Percentiles rank a stretch among this genome's conserved stretches.
Conservation (phyloP, 2,329 filamentous ascomycete genomes). For the Tolypocladium sp. region DNA sequence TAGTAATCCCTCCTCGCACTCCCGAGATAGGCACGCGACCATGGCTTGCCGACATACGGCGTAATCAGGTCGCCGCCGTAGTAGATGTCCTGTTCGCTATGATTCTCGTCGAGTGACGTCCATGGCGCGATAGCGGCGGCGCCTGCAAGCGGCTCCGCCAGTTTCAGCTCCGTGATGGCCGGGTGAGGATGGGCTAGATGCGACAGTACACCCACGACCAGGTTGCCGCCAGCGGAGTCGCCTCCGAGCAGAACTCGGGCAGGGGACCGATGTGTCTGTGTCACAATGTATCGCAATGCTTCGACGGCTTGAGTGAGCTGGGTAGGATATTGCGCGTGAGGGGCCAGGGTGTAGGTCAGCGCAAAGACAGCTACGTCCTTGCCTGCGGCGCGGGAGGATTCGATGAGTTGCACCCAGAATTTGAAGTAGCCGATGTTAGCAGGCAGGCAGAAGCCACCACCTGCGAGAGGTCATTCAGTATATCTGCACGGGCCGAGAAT, state of each 20-base stretch:
- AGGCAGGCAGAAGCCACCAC: slow-evolving; percentile 12
- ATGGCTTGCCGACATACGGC: slow-evolving; percentile 4
- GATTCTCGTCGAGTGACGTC: slow-evolving; percentile 8
- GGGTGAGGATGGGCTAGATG: slow-evolving; percentile 11
- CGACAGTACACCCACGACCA: slow-evolving; percentile 11
- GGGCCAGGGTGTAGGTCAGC: slow-evolving; percentile 10
- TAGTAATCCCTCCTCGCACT: slow-evolving; percentile 7
- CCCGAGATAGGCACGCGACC: slow-evolving; percentile 7
- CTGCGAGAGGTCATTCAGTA: neutral
- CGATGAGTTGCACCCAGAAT: slow-evolving; percentile 7
- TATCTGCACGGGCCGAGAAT: neutral
- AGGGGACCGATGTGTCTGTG: slow-evolving; percentile 4
- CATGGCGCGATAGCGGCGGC: slow-evolving; percentile 9
- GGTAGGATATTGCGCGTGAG: slow-evolving; percentile 10
- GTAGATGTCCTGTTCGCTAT: slow-evolving; percentile 5
- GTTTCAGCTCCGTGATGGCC: slow-evolving; percentile 7
- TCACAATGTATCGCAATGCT: slow-evolving; percentile 9
- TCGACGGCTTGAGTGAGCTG: slow-evolving; percentile 11
- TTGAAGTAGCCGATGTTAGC: slow-evolving; percentile 11
- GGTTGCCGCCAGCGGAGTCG: slow-evolving; percentile 13
- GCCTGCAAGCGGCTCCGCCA: slow-evolving; percentile 8
- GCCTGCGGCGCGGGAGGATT: slow-evolving; percentile 3
- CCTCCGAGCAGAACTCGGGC: slow-evolving; percentile 9
- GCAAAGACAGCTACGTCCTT: slow-evolving; percentile 10
- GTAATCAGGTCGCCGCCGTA: slow-evolving; percentile 10